Percentiles rank a stretch among this genome's conserved stretches.
These are phyloP conservation scores for Aspergillus versicolor DNA, from an alignment of 2,329 filamentous ascomycete species.

Conservation along the genomic window DNA sequence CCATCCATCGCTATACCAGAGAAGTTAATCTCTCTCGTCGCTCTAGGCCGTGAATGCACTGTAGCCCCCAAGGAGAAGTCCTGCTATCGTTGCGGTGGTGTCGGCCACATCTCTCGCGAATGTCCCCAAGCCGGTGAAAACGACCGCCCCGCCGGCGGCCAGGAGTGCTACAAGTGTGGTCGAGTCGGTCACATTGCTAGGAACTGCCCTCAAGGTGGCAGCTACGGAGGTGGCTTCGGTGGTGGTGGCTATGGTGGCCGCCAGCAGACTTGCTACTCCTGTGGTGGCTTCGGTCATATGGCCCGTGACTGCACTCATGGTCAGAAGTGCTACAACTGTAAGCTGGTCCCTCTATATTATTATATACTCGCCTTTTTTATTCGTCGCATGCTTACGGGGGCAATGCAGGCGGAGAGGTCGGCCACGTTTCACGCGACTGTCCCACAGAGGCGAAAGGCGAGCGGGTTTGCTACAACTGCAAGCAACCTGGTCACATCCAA, in stretches of 20 bases:
- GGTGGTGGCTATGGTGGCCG: constrained; percentile 53
- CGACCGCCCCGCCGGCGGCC: constrained; percentile 50
- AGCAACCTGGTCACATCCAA: constrained; percentile 86
- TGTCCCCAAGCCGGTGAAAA: constrained; percentile 48
- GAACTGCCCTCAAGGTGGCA: constrained; percentile 54
- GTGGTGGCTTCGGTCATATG: constrained; percentile 96
- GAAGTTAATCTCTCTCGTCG: constrained; percentile 19
- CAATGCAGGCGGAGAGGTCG: constrained; percentile 69
- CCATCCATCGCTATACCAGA: not conserved
- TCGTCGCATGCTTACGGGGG: constrained; percentile 5
- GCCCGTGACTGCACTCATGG: constrained; percentile 97
- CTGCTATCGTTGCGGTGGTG: constrained; percentile 66
- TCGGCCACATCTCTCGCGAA: constrained; percentile 90
- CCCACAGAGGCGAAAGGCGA: constrained; percentile 85
- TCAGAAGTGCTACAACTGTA: constrained; percentile 99
- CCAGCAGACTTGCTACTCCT: constrained; percentile 94
- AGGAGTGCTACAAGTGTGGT: constrained; percentile 98
- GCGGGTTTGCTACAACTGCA: constrained; percentile 98
- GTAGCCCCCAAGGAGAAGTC: constrained; percentile 82
- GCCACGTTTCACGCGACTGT: constrained; percentile 94
- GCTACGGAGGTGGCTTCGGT: constrained; percentile 37
- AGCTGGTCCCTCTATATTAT: constrained; percentile 24
- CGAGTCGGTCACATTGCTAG: constrained; percentile 94
- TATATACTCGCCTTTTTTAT: not conserved
- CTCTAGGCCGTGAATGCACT: constrained; percentile 79